These are phyloP conservation scores for Nepenthes mirabilis DNA, from an alignment of 148 eudicot genomes.

Conservation along the genomic window DNA sequence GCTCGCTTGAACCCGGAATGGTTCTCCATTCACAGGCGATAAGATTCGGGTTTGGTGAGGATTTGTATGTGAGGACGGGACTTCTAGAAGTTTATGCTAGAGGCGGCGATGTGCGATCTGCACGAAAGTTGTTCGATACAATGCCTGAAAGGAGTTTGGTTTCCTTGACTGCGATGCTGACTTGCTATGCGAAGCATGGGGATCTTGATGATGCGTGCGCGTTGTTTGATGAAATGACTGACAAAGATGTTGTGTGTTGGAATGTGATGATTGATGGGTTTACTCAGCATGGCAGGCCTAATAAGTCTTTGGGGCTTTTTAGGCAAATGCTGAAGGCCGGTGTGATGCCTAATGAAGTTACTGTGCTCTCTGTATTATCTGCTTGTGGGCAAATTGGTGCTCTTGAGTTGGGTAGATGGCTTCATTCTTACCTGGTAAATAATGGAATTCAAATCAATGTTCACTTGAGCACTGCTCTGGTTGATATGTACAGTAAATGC, in stretches of 20 bases:
- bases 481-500: slow-evolving; percentile 90
- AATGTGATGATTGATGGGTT: slow-evolving; percentile 94
- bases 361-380: slow-evolving; percentile 53
- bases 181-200: slow-evolving; percentile 62
- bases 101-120: slow-evolving; percentile 43
- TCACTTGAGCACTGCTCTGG: slow-evolving; percentile 56
- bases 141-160: slow-evolving; percentile 65
- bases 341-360: slow-evolving; percentile 46
- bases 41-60: slow-evolving; percentile 35
- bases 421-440: slow-evolving; percentile 55
- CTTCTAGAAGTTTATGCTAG: slow-evolving; percentile 53
- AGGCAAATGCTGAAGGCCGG: slow-evolving; percentile 41
- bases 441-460: slow-evolving; percentile 25
- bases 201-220: slow-evolving; percentile 35
- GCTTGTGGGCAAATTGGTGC: slow-evolving; percentile 87
- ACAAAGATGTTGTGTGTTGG: slow-evolving; percentile 80
- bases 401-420: slow-evolving; percentile 66
- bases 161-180: slow-evolving; percentile 61
- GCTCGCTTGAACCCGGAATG: slow-evolving; percentile 26
- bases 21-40: slow-evolving; percentile 47
- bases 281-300: slow-evolving; percentile 48
- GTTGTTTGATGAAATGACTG: slow-evolving; percentile 63
- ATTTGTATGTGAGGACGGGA: slow-evolving; percentile 57
- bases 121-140: slow-evolving; percentile 49
- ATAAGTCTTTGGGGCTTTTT: slow-evolving; percentile 50